phyloP scores from a whole-genome alignment of 2,329 filamentous ascomycete genomes.

The Epichloe bromicola region DNA sequence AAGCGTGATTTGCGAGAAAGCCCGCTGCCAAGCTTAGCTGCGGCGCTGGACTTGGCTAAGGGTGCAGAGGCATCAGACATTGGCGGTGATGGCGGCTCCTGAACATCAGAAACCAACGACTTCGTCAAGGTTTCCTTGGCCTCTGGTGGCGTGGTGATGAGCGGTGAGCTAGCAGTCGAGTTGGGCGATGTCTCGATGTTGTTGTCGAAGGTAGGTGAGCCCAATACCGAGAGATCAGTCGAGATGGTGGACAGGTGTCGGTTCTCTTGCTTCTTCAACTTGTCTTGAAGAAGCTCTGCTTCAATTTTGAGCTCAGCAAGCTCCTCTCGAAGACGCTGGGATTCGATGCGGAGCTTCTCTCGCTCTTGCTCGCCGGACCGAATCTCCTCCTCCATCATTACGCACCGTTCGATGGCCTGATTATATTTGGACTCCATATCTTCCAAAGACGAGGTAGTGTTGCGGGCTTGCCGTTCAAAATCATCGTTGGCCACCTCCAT shows the following conservation, averaged over 20 bases:
- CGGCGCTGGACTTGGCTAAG: constrained; percentile 37
- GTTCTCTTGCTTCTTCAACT: constrained; percentile 60
- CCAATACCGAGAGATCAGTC: constrained; percentile 49
- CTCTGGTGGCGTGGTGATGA: constrained; percentile 73
- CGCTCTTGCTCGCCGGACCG: constrained; percentile 84
- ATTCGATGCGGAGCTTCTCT: constrained; percentile 77
- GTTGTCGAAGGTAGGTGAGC: constrained; percentile 60
- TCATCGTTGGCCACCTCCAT: constrained; percentile 98
- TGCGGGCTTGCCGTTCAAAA: constrained; percentile 89
- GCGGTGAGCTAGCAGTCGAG: constrained; percentile 83
- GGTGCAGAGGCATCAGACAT: constrained; percentile 73
- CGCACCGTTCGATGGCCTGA: constrained; percentile 76
- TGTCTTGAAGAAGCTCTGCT: constrained; percentile 86
- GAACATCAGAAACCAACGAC: constrained; percentile 48
- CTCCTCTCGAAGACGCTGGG: constrained; percentile 81
- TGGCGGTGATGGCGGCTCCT: constrained; percentile 84
- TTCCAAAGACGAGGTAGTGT: constrained; percentile 90
- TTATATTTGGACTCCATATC: constrained; percentile 97
- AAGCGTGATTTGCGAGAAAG: constrained; percentile 36
- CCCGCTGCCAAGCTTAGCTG: constrained; percentile 20
- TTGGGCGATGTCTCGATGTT: constrained; percentile 61
- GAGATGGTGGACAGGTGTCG: constrained; percentile 47
- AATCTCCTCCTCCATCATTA: constrained; percentile 92
- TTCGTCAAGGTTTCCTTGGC: constrained; percentile 49
- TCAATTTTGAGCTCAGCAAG: constrained; percentile 89